Evolutionary conservation across 2,329 filamentous ascomycete genomes (phyloP), one percentile per base, ranked within the genome.

Genomic region (Penicillium sp.): DNA sequence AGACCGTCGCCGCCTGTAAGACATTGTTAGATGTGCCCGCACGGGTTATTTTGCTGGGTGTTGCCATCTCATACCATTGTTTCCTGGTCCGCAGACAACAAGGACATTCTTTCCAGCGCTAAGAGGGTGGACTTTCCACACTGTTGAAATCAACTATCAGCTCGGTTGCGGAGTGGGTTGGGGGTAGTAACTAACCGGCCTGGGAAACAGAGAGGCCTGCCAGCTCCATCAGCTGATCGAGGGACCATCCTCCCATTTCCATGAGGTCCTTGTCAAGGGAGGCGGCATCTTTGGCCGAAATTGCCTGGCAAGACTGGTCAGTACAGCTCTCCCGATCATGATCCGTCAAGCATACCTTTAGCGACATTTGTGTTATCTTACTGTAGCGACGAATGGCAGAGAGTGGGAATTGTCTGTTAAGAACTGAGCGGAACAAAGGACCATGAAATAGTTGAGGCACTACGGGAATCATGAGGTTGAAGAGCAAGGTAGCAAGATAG

Each of bases 191-290:
- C 76, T 50, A 66, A 91, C 89, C 84, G 44, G 87, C 90, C 77
- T 97, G 90, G 10, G 92, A 92, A 24, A 97, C 90, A 1, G 90
- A 91, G 0, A 98, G 79, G 0, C 93, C 93, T 38, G 93, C 93
- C 6, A 98, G 76, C 68, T 97, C 93, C 93, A 98, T 97, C 42
- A 98, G 77, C 72, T 98, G 93, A 66, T 97, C 93, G 47, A 98
- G 81, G 9, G 89, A 95, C 73, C 95, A 98, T 7, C 88, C 90
- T 33, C 82, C 82, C 0, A 84, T 82, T 9, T 82, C 81, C 91
- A 98, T 97, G 54, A 98, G 84, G 67, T 98, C 92, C 70, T 88
- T 85, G 68, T 98, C 93, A 15, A 98, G 81, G 42, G 89, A 87
- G 0, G 88, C 86, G 0, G 93, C 93, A 56, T 89, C 88, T 72